Evolutionary conservation across 768 basidiomycete genomes (phyloP), one percentile per base, ranked within the genome.

Genomic region (Cantharellus cinnabarinus): DNA sequence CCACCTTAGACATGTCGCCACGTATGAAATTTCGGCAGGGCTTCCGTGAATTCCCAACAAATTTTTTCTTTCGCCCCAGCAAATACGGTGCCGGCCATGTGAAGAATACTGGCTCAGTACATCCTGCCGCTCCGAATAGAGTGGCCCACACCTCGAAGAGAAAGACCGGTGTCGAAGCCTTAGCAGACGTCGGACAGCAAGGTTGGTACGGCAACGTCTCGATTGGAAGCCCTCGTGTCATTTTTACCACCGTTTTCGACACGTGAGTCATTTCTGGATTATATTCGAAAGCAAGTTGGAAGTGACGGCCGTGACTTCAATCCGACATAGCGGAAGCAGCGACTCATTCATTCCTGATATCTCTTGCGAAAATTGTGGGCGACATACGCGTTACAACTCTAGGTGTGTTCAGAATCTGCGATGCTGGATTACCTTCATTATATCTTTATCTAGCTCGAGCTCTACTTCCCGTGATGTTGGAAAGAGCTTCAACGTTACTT

Each of bases 321-420:
- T 41, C 41, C 74, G 72, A 56, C 56, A 41, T 42, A 35, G 55
- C 54, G 44, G 44, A 29, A 48, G 44, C 29, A 48, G 44, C 44
- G 44, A 48, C 44, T 29, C 1, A 10, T 48, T 48, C 44, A 29
- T 48, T 10, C 44, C 44, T 48, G 10, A 10, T 10, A 48, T 29
- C 29, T 29, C 29, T 10, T 48, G 44, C 29, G 10, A 10, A 10
- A 10, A 10, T 48, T 65, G 67, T 34, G 64, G 68, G 5, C 69
- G 70, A 3, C 75, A 76, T 58, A 67, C 65, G 15, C 38, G 66
- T 4, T 77, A 73, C 64, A 61, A 74, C 61, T 67, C 74, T 14
- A 41, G 37, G 56, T 57, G 14, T 14, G 35, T 3, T 35, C 62
- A 50, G 10, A 48, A 58, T 70, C 68, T 35, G 7, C 5, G 14